Evolutionary conservation across 805 yeast genomes (phyloP), one percentile per base, ranked within the genome.

Genomic region (Scheffersomyces amazonensis): DNA sequence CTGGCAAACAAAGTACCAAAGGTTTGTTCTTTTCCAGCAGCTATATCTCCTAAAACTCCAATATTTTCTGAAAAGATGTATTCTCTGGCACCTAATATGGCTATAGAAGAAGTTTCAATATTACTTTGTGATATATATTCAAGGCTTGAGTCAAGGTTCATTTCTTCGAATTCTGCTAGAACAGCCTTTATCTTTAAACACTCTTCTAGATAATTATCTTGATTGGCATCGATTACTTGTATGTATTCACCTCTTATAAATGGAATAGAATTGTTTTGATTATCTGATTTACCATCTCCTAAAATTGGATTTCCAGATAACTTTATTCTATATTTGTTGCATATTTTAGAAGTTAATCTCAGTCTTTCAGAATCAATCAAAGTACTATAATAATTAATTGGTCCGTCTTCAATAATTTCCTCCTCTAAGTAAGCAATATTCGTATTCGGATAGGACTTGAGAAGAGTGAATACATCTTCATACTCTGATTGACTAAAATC

Each of bases 11-110:
- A 68, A 0, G 98, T 90, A 18, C 98, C 98, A 69, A 90, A 90
- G 1, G 98, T 90, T 63, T 91, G 96, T 57, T 90, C 98, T 61
- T 90, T 90, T 7, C 96, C 96, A 16, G 98, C 98, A 16, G 97
- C 97, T 49, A 90, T 87, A 63, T 90, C 97, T 34, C 97, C 98
- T 30, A 90, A 69, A 10, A 90, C 83, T 41, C 98, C 98, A 42
- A 87, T 80, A 54, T 86, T 86, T 62, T 90, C 97, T 2, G 96
- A 85, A 65, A 91, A 91, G 21, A 91, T 89, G 57, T 88, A 89
- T 57, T 91, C 98, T 52, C 98, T 78, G 1, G 97, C 96, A 31
- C 98, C 97, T 31, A 91, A 75, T 51, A 91, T 89, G 1, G 97
- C 98, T 13, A 91, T 95, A 19, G 71, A 69, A 15, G 36, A 44